These are phyloP conservation scores for Paecilomyces sp. DNA, from an alignment of 2,329 filamentous ascomycete species.

Conservation along the genomic window DNA sequence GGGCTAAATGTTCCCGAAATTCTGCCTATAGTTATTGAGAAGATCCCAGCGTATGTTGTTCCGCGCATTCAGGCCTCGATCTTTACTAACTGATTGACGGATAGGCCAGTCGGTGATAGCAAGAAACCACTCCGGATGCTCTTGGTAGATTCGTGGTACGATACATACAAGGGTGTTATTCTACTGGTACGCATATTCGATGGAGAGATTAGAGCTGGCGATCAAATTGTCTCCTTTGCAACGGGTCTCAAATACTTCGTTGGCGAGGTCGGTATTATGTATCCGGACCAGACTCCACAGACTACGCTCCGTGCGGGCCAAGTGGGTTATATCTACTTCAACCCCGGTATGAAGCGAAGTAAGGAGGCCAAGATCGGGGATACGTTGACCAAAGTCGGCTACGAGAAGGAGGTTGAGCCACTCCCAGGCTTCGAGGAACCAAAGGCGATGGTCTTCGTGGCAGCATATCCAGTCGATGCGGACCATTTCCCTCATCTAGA, in stretches of 20 bases:
- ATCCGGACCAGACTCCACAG: slow-evolving; percentile 79
- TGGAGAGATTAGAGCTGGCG: slow-evolving; percentile 72
- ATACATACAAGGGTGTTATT: slow-evolving; percentile 89
- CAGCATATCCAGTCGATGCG: slow-evolving; percentile 90
- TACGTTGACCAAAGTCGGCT: slow-evolving; percentile 79
- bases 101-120: slow-evolving; percentile 62
- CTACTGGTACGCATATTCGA: slow-evolving; percentile 88
- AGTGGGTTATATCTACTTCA: slow-evolving; percentile 95
- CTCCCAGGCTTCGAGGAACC: slow-evolving; percentile 93
- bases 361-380: slow-evolving; percentile 95
- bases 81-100: slow-evolving; percentile 11
- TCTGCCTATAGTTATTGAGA: slow-evolving; percentile 75
- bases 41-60: slow-evolving; percentile 60
- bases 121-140: slow-evolving; percentile 71
- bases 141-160: slow-evolving; percentile 97
- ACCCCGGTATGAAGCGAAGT: slow-evolving; percentile 95
- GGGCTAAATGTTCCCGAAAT: slow-evolving; percentile 80
- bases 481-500: slow-evolving; percentile 78
- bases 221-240: slow-evolving; percentile 79
- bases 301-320: slow-evolving; percentile 77
- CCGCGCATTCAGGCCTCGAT: not conserved
- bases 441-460: slow-evolving; percentile 98
- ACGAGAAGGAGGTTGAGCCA: slow-evolving; percentile 67
- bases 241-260: slow-evolving; percentile 87
- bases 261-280: slow-evolving; percentile 94